Evolutionary conservation across 768 basidiomycete genomes (phyloP).

Genomic region (Jaapia argillacea): DNA sequence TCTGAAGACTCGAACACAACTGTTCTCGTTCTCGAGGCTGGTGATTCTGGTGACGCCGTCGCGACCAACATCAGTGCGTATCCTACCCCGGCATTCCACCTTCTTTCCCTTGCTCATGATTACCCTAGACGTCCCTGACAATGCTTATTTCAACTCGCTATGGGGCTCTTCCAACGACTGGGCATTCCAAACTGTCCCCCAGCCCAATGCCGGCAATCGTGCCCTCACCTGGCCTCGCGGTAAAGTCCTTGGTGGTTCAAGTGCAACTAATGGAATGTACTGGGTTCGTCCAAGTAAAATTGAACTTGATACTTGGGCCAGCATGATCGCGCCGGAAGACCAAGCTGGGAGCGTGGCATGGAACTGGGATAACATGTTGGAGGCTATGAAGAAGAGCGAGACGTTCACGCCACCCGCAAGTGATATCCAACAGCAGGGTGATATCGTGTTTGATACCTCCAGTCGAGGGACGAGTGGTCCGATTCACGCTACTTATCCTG

Average conservation of each 20-base stretch:
- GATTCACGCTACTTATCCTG: conserved; percentile 40
- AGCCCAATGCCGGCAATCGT: conserved; percentile 33
- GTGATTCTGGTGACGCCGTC: conserved; percentile 32
- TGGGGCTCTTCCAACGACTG: conserved; percentile 42
- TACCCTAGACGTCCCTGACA: conserved; percentile 41
- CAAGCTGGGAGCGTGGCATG: conserved; percentile 24
- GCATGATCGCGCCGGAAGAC: conserved; percentile 27
- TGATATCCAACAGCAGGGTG: conserved; percentile 26
- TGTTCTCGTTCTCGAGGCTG: conserved; percentile 36
- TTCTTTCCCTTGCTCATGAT: neutral
- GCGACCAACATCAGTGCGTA: conserved; percentile 22
- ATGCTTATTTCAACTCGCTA: conserved; percentile 43
- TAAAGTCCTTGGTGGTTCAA: conserved; percentile 59
- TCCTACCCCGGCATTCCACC: neutral
- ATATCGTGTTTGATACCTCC: conserved; percentile 32
- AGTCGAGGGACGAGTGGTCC: conserved; percentile 46
- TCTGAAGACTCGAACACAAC: conserved; percentile 33
- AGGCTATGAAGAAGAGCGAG: conserved; percentile 40
- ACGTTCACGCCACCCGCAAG: conserved; percentile 41
- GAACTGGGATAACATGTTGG: conserved; percentile 37
- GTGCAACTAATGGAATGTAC: conserved; percentile 65
- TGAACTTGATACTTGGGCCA: conserved; percentile 38
- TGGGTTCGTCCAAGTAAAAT: conserved; percentile 39
- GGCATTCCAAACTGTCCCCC: conserved; percentile 39
- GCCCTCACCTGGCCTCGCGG: conserved; percentile 49